Conservation (phyloP, 1,284 basidiomycete genomes). For the Ganoderma resinaceum region DNA sequence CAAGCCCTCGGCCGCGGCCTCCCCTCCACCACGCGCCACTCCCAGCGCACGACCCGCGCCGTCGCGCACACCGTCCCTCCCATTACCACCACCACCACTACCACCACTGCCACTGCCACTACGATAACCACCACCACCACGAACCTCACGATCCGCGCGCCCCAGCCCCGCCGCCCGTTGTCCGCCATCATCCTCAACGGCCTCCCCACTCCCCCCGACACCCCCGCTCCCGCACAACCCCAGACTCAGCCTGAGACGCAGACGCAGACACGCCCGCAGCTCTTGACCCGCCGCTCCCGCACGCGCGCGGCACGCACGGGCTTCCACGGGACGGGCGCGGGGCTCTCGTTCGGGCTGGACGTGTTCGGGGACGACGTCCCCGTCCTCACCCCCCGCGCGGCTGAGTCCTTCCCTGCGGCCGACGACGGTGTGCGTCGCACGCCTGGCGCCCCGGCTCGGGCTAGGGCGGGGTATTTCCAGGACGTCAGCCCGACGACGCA, state of each 20-base stretch:
- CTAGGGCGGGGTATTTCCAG: not conserved
- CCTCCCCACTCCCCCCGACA: not conserved
- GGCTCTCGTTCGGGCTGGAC: not conserved
- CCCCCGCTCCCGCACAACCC: too few species aligned
- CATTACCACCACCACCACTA: not conserved
- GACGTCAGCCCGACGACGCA: not conserved
- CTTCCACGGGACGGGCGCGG: not conserved
- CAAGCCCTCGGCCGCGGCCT: not conserved
- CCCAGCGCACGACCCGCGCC: not conserved
- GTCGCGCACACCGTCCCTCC: not conserved
- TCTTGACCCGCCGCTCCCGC: not conserved
- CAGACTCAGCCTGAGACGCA: too few species aligned
- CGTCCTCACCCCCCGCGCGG: not conserved
- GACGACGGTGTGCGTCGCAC: not conserved
- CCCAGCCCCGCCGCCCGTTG: not conserved
- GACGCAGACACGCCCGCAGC: not conserved
- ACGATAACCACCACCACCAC: not conserved
- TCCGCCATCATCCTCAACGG: not conserved
- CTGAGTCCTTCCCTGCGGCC: not conserved
- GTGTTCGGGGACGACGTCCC: not conserved
- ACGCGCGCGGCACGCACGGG: not conserved
- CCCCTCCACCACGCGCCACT: not conserved
- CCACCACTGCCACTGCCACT: not conserved
- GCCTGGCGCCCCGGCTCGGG: not conserved
- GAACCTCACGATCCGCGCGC: not conserved